Evolutionary conservation across 2,329 filamentous ascomycete genomes (phyloP).

Genomic region (Venturia pyrina): DNA sequence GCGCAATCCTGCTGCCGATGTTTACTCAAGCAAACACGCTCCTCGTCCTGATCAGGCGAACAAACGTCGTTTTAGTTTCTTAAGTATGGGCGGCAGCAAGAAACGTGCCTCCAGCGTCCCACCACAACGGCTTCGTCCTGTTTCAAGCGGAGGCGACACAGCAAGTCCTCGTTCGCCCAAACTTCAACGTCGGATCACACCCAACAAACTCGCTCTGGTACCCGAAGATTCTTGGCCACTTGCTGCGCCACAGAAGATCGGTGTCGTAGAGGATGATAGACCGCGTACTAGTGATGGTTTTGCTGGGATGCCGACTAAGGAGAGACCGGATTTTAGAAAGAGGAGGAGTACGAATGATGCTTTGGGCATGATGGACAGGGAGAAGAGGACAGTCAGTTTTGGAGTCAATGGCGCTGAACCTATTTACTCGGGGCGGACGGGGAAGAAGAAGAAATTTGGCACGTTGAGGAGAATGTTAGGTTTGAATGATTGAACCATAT

Average conservation of each 20-base stretch:
- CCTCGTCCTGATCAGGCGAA: slow-evolving; percentile 25
- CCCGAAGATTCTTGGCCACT: slow-evolving; percentile 42
- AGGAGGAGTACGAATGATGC: slow-evolving; percentile 5
- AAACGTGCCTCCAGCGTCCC: slow-evolving; percentile 20
- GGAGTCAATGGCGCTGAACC: slow-evolving; percentile 18
- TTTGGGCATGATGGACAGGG: slow-evolving; percentile 19
- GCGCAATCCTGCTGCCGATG: slow-evolving; percentile 19
- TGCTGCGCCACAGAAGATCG: slow-evolving; percentile 22
- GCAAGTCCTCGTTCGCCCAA: slow-evolving; percentile 27
- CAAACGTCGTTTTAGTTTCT: slow-evolving; percentile 29
- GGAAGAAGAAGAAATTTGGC: slow-evolving; percentile 58
- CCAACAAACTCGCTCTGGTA: slow-evolving; percentile 21
- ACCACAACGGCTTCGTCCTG: slow-evolving; percentile 20
- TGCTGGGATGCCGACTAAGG: not conserved
- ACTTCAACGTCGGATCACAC: slow-evolving; percentile 37
- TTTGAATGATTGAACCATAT: slow-evolving; percentile 38
- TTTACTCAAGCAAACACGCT: slow-evolving; percentile 4
- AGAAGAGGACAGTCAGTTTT: slow-evolving; percentile 19
- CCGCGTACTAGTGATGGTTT: slow-evolving; percentile 25
- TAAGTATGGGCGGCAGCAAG: slow-evolving; percentile 55
- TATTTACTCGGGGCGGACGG: slow-evolving; percentile 16
- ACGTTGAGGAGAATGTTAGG: slow-evolving; percentile 56
- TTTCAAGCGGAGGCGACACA: slow-evolving; percentile 15
- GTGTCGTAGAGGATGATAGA: slow-evolving; percentile 15
- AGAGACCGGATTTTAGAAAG: slow-evolving; percentile 1